Conservation (phyloP, 2,329 filamentous ascomycete genomes). For the Pleurostoma richardsiae region DNA sequence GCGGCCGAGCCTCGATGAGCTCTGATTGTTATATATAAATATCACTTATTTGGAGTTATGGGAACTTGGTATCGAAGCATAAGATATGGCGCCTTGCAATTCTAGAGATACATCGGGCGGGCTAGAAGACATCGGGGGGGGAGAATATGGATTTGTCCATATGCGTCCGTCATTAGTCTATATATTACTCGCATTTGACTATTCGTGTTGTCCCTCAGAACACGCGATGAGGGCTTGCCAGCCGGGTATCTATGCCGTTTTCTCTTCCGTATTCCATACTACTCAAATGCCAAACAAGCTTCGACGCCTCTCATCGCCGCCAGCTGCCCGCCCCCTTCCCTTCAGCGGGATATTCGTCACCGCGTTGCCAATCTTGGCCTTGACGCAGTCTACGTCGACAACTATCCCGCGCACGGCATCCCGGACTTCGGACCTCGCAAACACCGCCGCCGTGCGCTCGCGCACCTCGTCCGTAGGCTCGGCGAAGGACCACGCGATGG, state of each 20-base stretch:
- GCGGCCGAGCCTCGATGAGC: slow-evolving; percentile 41
- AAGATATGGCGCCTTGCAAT: neutral
- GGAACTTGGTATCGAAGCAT: neutral
- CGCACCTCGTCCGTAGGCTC: slow-evolving; percentile 40
- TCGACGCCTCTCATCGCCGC: neutral
- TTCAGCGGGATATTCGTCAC: slow-evolving; percentile 46
- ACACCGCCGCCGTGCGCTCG: slow-evolving; percentile 26
- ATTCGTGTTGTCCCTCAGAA: neutral
- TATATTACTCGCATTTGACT: neutral
- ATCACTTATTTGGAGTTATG: neutral
- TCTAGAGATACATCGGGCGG: neutral
- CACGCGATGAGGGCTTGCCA: no score
- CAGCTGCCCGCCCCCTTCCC: slow-evolving; percentile 1
- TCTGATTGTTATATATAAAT: slow-evolving; percentile 24
- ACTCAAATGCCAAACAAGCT: slow-evolving; percentile 6
- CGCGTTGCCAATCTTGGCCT: slow-evolving; percentile 70
- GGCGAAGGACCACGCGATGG: slow-evolving; percentile 76
- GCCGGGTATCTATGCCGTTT: no score
- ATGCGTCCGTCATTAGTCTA: neutral
- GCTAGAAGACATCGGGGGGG: no score
- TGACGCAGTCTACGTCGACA: slow-evolving; percentile 57
- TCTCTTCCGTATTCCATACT: neutral
- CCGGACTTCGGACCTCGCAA: slow-evolving; percentile 12
- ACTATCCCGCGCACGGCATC: slow-evolving; percentile 30
- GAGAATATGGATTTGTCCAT: no score